Evolutionary conservation across 148 eudicot species (phyloP).

Genomic region (Nyssa sinensis): DNA sequence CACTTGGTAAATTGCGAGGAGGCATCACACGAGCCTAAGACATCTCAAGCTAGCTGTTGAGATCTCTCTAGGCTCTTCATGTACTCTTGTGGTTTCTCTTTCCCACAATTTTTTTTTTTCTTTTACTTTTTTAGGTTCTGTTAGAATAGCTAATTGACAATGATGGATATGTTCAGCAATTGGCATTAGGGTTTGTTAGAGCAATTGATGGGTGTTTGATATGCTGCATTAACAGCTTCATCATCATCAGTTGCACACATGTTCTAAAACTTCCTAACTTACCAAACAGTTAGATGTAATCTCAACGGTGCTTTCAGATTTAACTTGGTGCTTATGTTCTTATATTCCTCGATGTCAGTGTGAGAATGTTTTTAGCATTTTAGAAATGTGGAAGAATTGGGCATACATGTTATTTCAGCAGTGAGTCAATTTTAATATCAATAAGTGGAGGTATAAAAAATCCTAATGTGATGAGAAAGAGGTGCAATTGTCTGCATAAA

Average conservation of each 20-base stretch:
- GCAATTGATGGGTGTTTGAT: not conserved
- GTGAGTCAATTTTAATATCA: no score
- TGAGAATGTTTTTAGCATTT: not conserved
- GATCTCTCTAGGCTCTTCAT: not conserved
- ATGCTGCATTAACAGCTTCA: not conserved
- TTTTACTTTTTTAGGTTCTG: slow-evolving; percentile 6
- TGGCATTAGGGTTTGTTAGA: not conserved
- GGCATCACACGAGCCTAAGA: slow-evolving; percentile 9
- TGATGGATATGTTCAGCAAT: not conserved
- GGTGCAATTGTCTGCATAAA: no score
- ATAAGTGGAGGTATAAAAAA: no score
- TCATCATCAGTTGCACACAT: not conserved
- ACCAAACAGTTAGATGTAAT: not conserved
- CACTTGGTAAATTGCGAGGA: not conserved
- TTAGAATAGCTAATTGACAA: not conserved
- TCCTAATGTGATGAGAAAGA: no score
- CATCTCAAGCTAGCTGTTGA: slow-evolving; percentile 17
- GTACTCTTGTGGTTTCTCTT: not conserved
- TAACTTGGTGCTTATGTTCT: not conserved
- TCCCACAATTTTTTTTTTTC: not conserved
- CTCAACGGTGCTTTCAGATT: not conserved
- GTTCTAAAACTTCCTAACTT: not conserved
- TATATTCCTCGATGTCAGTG: not conserved
- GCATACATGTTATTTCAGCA: no score
- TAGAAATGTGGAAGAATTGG: no score